These are phyloP conservation scores for Brasilioporus rufonigricans DNA, from an alignment of 768 basidiomycete species.

Conservation along the genomic window DNA sequence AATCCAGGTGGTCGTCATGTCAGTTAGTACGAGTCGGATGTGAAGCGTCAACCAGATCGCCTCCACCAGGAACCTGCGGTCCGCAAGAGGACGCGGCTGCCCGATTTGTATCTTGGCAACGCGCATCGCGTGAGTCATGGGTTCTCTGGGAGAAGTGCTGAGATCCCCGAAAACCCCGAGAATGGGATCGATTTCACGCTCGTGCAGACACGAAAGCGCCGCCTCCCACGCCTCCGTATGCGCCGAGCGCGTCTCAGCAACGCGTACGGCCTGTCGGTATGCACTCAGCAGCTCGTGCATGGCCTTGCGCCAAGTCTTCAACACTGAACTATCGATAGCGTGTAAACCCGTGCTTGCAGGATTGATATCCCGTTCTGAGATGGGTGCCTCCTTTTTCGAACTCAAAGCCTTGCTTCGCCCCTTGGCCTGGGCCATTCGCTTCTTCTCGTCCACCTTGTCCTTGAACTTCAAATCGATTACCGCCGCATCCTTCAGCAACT, in stretches of 20 bases:
- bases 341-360: slow-evolving; percentile 25
- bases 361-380: slow-evolving; percentile 28
- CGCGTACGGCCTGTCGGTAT: slow-evolving; percentile 39
- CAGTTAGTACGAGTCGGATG: slow-evolving; percentile 49
- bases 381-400: slow-evolving; percentile 18
- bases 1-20: slow-evolving; percentile 43
- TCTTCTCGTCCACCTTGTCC: slow-evolving; percentile 1
- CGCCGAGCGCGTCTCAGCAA: slow-evolving; percentile 50
- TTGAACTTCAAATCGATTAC: slow-evolving; percentile 18
- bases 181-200: slow-evolving; percentile 49
- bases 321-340: slow-evolving; percentile 32
- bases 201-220: slow-evolving; percentile 51
- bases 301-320: slow-evolving; percentile 38
- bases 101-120: slow-evolving; percentile 53
- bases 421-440: slow-evolving; percentile 5
- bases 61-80: slow-evolving; percentile 59
- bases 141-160: slow-evolving; percentile 36
- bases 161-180: slow-evolving; percentile 30
- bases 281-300: slow-evolving; percentile 36
- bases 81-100: slow-evolving; percentile 55
- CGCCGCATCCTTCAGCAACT: neutral
- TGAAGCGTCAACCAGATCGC: slow-evolving; percentile 55
- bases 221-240: slow-evolving; percentile 62
- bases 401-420: slow-evolving; percentile 16
- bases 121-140: slow-evolving; percentile 49